Evolutionary conservation across 176 grass and related monocot species (phyloP), one percentile per base, ranked within the genome.

Genomic region (Ananas comosus): DNA sequence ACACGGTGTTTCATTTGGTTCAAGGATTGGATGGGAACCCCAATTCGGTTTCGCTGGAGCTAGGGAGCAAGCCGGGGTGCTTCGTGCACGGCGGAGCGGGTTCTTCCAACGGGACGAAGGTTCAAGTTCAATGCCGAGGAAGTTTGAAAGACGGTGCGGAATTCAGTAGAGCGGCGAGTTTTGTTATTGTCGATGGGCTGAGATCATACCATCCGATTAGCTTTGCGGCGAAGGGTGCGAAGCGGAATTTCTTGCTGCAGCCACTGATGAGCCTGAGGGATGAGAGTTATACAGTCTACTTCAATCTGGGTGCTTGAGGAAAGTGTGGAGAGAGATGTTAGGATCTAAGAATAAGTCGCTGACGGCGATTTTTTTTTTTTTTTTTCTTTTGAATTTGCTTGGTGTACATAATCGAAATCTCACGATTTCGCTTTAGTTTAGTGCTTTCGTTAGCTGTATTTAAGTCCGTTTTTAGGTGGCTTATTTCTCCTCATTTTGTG

Each of bases 211-310:
- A 93, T 57, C 82, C 78, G 0, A 68, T 99, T 65, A 93, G 89
- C 70, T 99, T 99, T 78, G 61, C 71, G 2, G 95, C 85, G 3
- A 86, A 50, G 58, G 94, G 94, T 1, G 51, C 63, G 51, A 68
- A 74, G 82, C 88, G 82, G 78, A 71, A 52, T 74, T 99, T 99
- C 66, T 63, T 93, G 68, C 72, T 99, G 33, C 84, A 99, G 75
- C 94, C 90, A 48, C 66, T 93, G 77, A 71, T 93, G 74, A 87
- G 89, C 63, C 27, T 99, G 87, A 82, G 68, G 48, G 94, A 99
- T 50, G 94, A 99, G 25, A 88, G 83, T 64, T 99, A 99, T 64
- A 91, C 87, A 16, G 28, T 93, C 47, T 93, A 91, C 74, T 99
- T 99, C 82, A 88, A 99, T 77, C 66, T 93, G n/a, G 75, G 70